A percentile compares a stretch with the other conserved stretches of the same genome.
phyloP scores from a whole-genome alignment of 345 rosid species.

The Salix brachista region DNA sequence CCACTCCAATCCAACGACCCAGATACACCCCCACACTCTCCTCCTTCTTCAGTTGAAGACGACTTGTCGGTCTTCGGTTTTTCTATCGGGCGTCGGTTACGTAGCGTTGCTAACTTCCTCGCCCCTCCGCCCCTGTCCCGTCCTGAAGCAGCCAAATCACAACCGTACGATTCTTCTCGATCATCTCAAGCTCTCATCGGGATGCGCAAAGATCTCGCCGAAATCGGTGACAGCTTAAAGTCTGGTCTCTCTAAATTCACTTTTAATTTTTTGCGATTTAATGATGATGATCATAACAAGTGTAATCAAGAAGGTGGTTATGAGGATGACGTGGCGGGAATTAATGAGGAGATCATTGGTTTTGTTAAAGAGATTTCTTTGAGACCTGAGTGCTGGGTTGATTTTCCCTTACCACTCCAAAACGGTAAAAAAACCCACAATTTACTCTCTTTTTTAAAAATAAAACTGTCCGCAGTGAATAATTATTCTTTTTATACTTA shows the following conservation, averaged over 20 bases:
- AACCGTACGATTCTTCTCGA: slow-evolving; percentile 7
- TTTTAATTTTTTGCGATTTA: slow-evolving; percentile 41
- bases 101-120: slow-evolving; percentile 58
- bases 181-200: slow-evolving; percentile 39
- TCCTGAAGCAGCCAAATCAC: background rate
- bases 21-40: slow-evolving; percentile 17
- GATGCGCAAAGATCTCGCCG: slow-evolving; percentile 65
- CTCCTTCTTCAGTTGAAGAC: slow-evolving; percentile 21
- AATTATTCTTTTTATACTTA: background rate
- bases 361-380: slow-evolving; percentile 49
- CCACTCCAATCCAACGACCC: slow-evolving; percentile 33
- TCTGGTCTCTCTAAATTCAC: slow-evolving; percentile 54
- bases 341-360: slow-evolving; percentile 48
- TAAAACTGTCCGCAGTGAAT: background rate
- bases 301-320: slow-evolving; percentile 12
- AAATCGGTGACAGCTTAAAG: slow-evolving; percentile 62
- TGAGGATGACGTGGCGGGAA: slow-evolving; percentile 40
- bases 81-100: slow-evolving; percentile 51
- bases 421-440: slow-evolving; percentile 31
- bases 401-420: slow-evolving; percentile 49
- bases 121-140: slow-evolving; percentile 39
- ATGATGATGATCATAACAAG: slow-evolving; percentile 12
- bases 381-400: slow-evolving; percentile 60
- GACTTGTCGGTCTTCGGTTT: slow-evolving; percentile 39
- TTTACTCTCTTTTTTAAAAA: background rate